A percentile compares a stretch with the other conserved stretches of the same genome.
These are phyloP conservation scores for Trichoderma atroviride DNA, from an alignment of 2,329 filamentous ascomycete genomes.

Conservation along the genomic window DNA sequence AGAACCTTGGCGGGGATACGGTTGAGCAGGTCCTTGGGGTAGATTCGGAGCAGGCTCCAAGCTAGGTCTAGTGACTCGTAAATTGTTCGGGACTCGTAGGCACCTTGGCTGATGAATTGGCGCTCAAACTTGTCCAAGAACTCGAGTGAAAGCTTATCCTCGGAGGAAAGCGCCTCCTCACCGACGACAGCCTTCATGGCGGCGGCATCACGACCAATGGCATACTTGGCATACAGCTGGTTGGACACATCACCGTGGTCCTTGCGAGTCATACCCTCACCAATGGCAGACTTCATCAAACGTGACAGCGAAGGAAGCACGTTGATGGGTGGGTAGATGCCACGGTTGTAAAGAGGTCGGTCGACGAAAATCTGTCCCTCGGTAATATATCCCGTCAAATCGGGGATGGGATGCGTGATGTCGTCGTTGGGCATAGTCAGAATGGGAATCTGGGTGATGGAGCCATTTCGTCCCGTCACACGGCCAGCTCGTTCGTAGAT, in stretches of 20 bases:
- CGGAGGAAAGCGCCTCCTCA: slow-evolving; percentile 91
- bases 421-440: slow-evolving; percentile 99
- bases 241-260: slow-evolving; percentile 99
- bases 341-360: slow-evolving; percentile 90
- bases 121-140: slow-evolving; percentile 99
- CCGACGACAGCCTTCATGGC: slow-evolving; percentile 99
- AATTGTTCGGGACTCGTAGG: slow-evolving; percentile 90
- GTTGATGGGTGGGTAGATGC: slow-evolving; percentile 98
- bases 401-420: slow-evolving; percentile 98
- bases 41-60: slow-evolving; percentile 95
- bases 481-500: slow-evolving; percentile 99
- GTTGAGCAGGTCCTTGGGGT: slow-evolving; percentile 97
- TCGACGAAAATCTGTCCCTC: slow-evolving; percentile 99
- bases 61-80: slow-evolving; percentile 93
- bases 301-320: slow-evolving; percentile 95
- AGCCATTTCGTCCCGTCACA: slow-evolving; percentile 95
- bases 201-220: slow-evolving; percentile 96
- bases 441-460: slow-evolving; percentile 98
- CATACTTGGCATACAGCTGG: slow-evolving; percentile 99
- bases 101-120: slow-evolving; percentile 87
- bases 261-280: slow-evolving; percentile 92
- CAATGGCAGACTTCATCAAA: slow-evolving; percentile 99
- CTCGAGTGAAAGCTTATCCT: slow-evolving; percentile 97
- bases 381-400: slow-evolving; percentile 98
- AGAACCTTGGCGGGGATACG: slow-evolving; percentile 84